These are phyloP conservation scores for Eucalyptus pauciflora DNA, from an alignment of 345 rosid genomes.

Conservation along the genomic window DNA sequence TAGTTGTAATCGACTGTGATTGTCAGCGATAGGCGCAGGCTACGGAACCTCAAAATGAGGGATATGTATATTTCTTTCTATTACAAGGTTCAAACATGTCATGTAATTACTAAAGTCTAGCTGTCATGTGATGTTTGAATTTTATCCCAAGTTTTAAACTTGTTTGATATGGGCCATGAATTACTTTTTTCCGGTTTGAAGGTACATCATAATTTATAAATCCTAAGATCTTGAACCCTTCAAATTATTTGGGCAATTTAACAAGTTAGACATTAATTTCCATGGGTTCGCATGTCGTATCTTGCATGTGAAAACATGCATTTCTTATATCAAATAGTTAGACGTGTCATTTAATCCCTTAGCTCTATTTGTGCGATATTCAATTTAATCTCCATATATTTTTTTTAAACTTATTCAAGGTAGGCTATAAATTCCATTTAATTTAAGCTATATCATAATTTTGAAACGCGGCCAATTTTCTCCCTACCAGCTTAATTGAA, in stretches of 20 bases:
- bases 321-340: not conserved
- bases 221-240: not conserved
- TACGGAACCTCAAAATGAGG: not conserved
- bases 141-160: not conserved
- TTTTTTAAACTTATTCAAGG: not conserved
- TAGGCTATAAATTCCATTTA: not conserved
- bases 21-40: not conserved
- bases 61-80: not conserved
- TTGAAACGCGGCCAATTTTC: not conserved
- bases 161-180: not conserved
- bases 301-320: not conserved
- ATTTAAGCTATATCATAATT: not conserved
- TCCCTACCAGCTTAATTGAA: not conserved
- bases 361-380: fast-evolving
- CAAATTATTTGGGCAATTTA: not conserved
- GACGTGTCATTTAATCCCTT: not conserved
- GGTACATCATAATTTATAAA: not conserved
- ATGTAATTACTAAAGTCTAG: not conserved
- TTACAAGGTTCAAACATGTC: not conserved
- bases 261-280: not conserved
- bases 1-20: not conserved
- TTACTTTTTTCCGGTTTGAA: not conserved
- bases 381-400: not conserved
- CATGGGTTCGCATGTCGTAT: not conserved
- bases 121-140: not conserved